These are phyloP conservation scores for Trichosporon sp. DNA, from an alignment of 1,284 basidiomycete species.

Conservation along the genomic window DNA sequence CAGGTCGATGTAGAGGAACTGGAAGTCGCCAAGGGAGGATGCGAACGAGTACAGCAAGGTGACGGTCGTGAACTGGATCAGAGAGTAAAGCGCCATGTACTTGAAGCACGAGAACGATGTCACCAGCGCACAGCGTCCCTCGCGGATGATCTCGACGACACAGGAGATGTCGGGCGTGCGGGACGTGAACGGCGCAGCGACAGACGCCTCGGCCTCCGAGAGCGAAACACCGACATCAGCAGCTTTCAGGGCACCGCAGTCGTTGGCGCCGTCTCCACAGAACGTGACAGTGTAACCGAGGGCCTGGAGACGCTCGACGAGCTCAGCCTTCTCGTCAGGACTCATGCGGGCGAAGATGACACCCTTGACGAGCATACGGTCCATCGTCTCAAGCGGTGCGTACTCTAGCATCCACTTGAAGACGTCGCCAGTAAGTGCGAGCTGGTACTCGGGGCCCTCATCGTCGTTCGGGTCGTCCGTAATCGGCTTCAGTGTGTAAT, in stretches of 20 bases:
- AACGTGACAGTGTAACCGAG: slow-evolving; percentile 95
- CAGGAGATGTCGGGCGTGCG: slow-evolving; percentile 92
- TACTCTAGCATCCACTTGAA: slow-evolving; percentile 99
- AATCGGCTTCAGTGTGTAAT: slow-evolving; percentile 78
- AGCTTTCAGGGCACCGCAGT: slow-evolving; percentile 96
- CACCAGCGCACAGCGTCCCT: slow-evolving; percentile 90
- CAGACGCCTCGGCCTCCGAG: slow-evolving; percentile 96
- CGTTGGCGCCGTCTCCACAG: slow-evolving; percentile 99
- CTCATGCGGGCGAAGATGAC: slow-evolving; percentile 99
- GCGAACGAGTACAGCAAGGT: slow-evolving; percentile 94
- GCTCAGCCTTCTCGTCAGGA: slow-evolving; percentile 98
- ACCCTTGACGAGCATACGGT: slow-evolving; percentile 96
- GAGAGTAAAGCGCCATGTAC: slow-evolving; percentile 68
- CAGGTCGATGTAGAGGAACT: slow-evolving; percentile 94
- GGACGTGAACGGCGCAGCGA: slow-evolving; percentile 98
- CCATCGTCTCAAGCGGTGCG: slow-evolving; percentile 86
- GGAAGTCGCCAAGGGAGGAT: slow-evolving; percentile 92
- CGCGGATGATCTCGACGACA: slow-evolving; percentile 92
- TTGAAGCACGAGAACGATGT: slow-evolving; percentile 99
- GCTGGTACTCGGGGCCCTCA: slow-evolving; percentile 72
- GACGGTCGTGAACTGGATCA: slow-evolving; percentile 61
- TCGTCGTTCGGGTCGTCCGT: slow-evolving; percentile 62
- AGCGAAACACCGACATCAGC: slow-evolving; percentile 96
- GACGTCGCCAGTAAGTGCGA: slow-evolving; percentile 93
- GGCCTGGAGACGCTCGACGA: slow-evolving; percentile 87